Percentiles rank a stretch among this genome's conserved stretches.
phyloP scores from a whole-genome alignment of 164 flowering plant genomes.

The Houttuynia cordata region DNA sequence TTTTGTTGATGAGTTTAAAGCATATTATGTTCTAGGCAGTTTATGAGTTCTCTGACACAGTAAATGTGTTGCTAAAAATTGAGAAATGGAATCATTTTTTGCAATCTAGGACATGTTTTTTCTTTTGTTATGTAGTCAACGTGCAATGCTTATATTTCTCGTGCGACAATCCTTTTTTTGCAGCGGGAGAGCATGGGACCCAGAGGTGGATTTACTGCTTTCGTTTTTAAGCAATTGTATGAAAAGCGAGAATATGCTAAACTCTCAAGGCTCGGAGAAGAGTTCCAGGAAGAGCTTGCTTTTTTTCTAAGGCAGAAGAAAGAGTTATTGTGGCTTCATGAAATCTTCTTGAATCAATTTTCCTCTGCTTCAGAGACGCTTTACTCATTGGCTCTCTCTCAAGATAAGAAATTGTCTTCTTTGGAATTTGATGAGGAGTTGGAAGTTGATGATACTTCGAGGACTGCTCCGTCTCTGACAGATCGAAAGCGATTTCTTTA shows the following conservation, averaged over 20 bases:
- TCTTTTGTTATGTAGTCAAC: no score
- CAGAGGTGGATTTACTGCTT: slow-evolving; percentile 77
- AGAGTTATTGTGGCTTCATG: slow-evolving; percentile 90
- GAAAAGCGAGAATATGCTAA: slow-evolving; percentile 46
- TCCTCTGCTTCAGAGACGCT: slow-evolving; percentile 84
- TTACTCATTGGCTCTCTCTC: slow-evolving; percentile 67
- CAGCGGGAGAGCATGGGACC: slow-evolving; percentile 91
- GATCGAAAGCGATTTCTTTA: slow-evolving; percentile 63
- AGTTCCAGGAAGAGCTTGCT: slow-evolving; percentile 76
- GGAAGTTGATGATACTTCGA: slow-evolving; percentile 9
- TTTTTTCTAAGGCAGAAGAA: slow-evolving; percentile 55
- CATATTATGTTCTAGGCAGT: no score
- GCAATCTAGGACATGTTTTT: no score
- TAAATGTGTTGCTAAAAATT: no score
- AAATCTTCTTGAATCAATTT: slow-evolving; percentile 67
- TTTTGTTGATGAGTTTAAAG: no score
- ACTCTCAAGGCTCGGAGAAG: slow-evolving; percentile 91
- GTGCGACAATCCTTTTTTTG: slow-evolving; percentile 1
- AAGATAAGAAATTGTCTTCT: slow-evolving; percentile 24
- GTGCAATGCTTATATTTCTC: background rate
- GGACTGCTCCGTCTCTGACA: slow-evolving; percentile 24
- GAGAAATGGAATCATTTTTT: no score
- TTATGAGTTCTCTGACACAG: no score
- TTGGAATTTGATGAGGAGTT: slow-evolving; percentile 23
- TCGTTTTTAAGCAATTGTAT: slow-evolving; percentile 60